Evolutionary conservation across 75 land plant genomes (phyloP).

Genomic region (Cryptomeria japonica): DNA sequence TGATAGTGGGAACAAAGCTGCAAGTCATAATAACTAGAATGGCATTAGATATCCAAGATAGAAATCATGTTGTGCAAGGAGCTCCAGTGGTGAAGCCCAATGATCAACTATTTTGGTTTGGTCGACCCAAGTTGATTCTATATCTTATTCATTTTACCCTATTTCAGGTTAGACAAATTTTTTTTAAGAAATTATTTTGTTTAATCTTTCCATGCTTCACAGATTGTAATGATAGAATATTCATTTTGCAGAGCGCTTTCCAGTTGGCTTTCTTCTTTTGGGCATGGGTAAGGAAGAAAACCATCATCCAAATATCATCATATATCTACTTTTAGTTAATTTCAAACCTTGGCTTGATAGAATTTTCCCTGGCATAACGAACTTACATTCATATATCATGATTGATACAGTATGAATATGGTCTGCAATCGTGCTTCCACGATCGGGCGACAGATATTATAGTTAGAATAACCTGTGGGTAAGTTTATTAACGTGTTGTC

Average conservation of each 20-base stretch:
- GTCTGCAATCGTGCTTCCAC: slow-evolving; percentile 22
- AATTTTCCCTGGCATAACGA: background rate
- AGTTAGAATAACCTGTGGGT: slow-evolving; percentile 45
- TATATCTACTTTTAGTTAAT: background rate
- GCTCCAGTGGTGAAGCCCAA: slow-evolving; percentile 61
- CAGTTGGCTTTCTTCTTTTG: slow-evolving; percentile 85
- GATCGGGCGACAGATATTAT: slow-evolving; percentile 13
- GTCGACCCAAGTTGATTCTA: slow-evolving; percentile 59
- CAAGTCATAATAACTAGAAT: slow-evolving; percentile 66
- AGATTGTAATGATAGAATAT: background rate
- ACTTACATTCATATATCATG: too few relatives aligned
- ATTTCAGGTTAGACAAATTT: slow-evolving; percentile 58
- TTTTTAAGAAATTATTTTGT: background rate
- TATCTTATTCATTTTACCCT: slow-evolving; percentile 72
- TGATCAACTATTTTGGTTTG: slow-evolving; percentile 86
- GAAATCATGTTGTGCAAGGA: slow-evolving; percentile 60
- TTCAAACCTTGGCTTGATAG: background rate
- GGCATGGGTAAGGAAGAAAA: slow-evolving; percentile 60
- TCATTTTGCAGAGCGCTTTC: slow-evolving; percentile 73
- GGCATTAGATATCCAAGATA: slow-evolving; percentile 63
- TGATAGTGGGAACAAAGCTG: slow-evolving; percentile 87
- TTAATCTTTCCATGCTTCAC: background rate
- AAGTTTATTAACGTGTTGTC: background rate
- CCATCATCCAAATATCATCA: background rate
- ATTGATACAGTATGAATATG: too few relatives aligned